Conservation (phyloP, 495 filamentous ascomycete genomes). For the Cercophora newfieldiana region DNA sequence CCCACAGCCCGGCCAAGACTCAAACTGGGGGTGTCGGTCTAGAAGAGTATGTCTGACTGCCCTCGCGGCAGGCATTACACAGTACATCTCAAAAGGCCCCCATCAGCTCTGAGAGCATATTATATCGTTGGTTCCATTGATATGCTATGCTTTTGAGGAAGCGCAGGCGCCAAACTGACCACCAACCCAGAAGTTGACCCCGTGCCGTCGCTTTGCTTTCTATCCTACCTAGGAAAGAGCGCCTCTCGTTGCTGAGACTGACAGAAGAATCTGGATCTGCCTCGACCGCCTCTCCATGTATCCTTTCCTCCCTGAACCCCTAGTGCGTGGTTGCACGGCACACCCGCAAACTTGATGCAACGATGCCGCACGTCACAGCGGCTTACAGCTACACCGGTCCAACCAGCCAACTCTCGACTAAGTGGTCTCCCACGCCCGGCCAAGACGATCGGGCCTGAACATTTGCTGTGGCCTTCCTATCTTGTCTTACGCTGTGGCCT, state of each 20-base stretch:
- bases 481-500: constrained; percentile 14
- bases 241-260: neutral
- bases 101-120: too few species aligned
- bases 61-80: neutral
- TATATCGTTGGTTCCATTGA: too few species aligned
- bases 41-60: neutral
- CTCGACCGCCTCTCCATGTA: neutral
- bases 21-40: neutral
- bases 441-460: constrained; percentile 22
- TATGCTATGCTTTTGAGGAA: too few species aligned
- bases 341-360: neutral
- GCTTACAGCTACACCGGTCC: neutral
- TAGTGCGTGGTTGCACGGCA: neutral
- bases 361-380: neutral
- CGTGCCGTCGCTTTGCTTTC: too few species aligned
- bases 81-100: neutral
- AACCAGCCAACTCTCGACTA: neutral
- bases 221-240: too few species aligned
- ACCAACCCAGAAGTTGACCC: too few species aligned
- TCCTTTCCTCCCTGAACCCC: neutral
- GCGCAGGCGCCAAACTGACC: too few species aligned
- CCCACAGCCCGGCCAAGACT: neutral
- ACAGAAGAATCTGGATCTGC: neutral
- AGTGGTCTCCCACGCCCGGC: constrained; percentile 16
- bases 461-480: constrained; percentile 19